Evolutionary conservation across 345 rosid genomes (phyloP).

Genomic region (Camelina sativa): DNA sequence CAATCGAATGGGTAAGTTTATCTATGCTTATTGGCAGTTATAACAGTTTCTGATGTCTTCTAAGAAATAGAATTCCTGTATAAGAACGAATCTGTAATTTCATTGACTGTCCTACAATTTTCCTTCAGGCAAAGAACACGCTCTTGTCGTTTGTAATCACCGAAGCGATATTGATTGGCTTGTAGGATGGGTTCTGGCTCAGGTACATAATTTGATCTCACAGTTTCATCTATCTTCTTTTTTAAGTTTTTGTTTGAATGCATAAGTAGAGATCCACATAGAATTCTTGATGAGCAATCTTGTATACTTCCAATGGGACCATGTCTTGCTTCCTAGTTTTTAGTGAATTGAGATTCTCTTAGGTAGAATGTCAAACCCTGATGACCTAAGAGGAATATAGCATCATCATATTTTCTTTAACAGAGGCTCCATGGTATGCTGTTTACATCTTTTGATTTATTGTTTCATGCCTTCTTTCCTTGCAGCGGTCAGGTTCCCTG

Average conservation of each 20-base stretch:
- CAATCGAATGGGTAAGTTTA: conserved; percentile 69
- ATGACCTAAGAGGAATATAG: conserved; percentile 20
- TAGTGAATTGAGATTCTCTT: conserved; percentile 19
- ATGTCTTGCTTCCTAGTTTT: conserved; percentile 10
- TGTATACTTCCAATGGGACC: not conserved
- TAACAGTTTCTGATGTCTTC: conserved; percentile 7
- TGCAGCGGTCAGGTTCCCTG: conserved; percentile 93
- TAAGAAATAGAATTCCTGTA: not conserved
- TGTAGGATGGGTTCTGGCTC: conserved; percentile 94
- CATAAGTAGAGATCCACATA: conserved; percentile 10
- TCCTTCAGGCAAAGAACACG: conserved; percentile 85
- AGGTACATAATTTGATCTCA: conserved; percentile 53
- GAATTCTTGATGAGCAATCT: conserved; percentile 20
- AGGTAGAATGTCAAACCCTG: not conserved
- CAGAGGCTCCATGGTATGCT: conserved; percentile 20
- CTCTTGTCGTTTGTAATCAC: conserved; percentile 82
- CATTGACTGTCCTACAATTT: conserved; percentile 18
- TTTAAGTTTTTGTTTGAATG: conserved; percentile 2
- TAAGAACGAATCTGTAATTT: not conserved
- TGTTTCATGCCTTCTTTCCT: conserved; percentile 31
- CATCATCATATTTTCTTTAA: conserved; percentile 10
- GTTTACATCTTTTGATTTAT: conserved; percentile 34
- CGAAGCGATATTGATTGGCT: conserved; percentile 96
- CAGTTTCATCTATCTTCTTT: conserved; percentile 19
- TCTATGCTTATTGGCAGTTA: conserved; percentile 1